These are phyloP conservation scores for Boletellus emodensis DNA, from an alignment of 768 basidiomycete genomes.

Conservation along the genomic window DNA sequence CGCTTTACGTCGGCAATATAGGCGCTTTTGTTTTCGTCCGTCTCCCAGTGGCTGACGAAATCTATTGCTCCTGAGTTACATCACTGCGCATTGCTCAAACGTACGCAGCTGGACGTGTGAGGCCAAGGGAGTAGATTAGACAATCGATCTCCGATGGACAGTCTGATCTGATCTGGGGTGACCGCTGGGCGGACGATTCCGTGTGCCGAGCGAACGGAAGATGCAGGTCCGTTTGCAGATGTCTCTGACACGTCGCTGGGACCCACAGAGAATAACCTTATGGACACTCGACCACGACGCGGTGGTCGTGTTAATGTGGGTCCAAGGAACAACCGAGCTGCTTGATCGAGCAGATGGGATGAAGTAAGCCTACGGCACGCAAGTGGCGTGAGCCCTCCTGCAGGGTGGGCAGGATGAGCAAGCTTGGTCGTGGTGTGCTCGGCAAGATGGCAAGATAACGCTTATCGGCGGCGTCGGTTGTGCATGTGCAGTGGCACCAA, in stretches of 20 bases:
- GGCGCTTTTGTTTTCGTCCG: conserved; percentile 7
- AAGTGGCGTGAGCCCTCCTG: conserved; percentile 16
- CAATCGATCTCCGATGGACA: conserved; percentile 5
- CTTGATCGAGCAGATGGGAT: conserved; percentile 5
- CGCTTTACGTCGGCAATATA: conserved; percentile 23
- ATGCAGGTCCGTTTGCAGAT: neutral
- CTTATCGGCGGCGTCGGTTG: conserved; percentile 6
- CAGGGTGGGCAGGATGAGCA: conserved; percentile 4
- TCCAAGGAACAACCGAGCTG: conserved; percentile 8
- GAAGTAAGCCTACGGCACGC: conserved; percentile 1
- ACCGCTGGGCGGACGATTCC: neutral
- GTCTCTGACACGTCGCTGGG: conserved; percentile 1
- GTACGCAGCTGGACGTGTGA: neutral
- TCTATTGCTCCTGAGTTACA: conserved; percentile 10
- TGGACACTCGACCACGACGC: neutral
- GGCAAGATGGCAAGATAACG: conserved; percentile 15
- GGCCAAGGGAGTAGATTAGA: neutral
- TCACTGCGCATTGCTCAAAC: conserved; percentile 3
- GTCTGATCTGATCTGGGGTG: conserved; percentile 1
- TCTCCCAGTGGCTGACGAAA: conserved; percentile 5
- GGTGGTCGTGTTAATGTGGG: conserved; percentile 10
- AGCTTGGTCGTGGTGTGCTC: neutral
- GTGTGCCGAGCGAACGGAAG: neutral
- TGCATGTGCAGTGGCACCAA: neutral
- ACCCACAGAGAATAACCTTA: conserved; percentile 3